A percentile compares a stretch with the other conserved stretches of the same genome.
Evolutionary conservation across 306 rosid genomes (phyloP).

Genomic region (Lathyrus tuberosus): DNA sequence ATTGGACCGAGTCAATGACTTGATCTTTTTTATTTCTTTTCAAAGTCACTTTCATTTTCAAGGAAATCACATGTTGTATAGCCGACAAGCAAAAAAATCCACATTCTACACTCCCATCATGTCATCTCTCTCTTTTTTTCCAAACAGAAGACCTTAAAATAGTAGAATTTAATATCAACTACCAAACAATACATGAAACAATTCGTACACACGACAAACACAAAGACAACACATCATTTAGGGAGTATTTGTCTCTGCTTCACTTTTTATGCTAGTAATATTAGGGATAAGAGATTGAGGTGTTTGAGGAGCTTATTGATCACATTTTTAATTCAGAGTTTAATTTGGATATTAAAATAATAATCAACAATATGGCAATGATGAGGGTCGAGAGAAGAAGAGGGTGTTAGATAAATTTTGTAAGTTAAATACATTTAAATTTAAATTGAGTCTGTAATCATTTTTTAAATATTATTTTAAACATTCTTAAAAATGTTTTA

Average conservation of each 20-base stretch:
- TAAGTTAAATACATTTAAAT: too few species aligned
- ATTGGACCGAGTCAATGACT: not conserved
- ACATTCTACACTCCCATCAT: constrained; percentile 6
- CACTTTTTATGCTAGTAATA: not conserved
- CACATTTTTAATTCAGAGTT: not conserved
- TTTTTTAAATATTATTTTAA: too few species aligned
- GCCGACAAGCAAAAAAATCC: constrained; percentile 13
- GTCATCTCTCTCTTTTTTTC: not conserved
- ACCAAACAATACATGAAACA: not conserved
- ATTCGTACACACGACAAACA: constrained; percentile 13
- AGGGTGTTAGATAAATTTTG: too few species aligned
- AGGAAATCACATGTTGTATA: constrained; percentile 1
- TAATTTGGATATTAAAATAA: not conserved
- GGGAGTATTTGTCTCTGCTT: not conserved
- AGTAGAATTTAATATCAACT: not conserved
- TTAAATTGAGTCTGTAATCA: too few species aligned
- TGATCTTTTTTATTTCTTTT: not conserved
- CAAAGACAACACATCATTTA: not conserved
- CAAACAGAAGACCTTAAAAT: not conserved
- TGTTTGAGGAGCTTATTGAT: not conserved
- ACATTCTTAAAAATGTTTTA: too few species aligned
- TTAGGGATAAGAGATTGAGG: constrained; percentile 1
- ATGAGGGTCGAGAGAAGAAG: too few species aligned
- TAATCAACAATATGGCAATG: too few species aligned
- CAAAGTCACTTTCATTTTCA: not conserved